These are phyloP conservation scores for Rhodotorula paludigena DNA, from an alignment of 768 basidiomycete genomes.

Conservation along the genomic window DNA sequence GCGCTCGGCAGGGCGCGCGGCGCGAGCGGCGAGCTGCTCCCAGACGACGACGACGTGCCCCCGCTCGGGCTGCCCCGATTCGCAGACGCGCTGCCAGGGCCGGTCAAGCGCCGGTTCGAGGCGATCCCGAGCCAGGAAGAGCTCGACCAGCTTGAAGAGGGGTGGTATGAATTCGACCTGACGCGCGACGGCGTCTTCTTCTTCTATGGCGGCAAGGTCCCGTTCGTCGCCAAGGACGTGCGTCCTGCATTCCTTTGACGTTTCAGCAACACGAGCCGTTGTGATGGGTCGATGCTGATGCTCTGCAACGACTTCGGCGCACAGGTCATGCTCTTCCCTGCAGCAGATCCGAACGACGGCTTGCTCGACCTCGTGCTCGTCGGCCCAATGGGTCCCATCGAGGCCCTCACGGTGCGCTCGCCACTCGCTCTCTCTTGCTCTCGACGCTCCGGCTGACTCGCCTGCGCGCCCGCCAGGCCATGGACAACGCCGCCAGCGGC, in stretches of 20 bases:
- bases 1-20: not conserved
- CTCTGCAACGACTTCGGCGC: slow-evolving; percentile 46
- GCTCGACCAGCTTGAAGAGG: slow-evolving; percentile 51
- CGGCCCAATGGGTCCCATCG: slow-evolving; percentile 23
- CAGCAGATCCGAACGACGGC: slow-evolving; percentile 9
- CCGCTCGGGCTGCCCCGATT: not conserved
- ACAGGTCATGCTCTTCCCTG: slow-evolving; percentile 32
- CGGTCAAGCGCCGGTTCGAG: slow-evolving; percentile 28
- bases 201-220: slow-evolving; percentile 76
- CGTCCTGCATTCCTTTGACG: slow-evolving; percentile 1
- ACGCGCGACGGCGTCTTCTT: slow-evolving; percentile 59
- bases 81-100: slow-evolving; percentile 41
- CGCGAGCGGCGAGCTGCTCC: not conserved
- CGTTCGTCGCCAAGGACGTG: slow-evolving; percentile 60
- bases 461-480: slow-evolving; percentile 51
- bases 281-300: not conserved
- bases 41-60: slow-evolving; percentile 3
- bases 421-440: not conserved
- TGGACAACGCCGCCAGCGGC: slow-evolving; percentile 63
- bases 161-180: not conserved
- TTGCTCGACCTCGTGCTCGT: slow-evolving; percentile 37
- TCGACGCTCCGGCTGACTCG: slow-evolving; percentile 46
- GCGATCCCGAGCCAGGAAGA: slow-evolving; percentile 62
- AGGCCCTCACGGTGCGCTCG: slow-evolving; percentile 14
- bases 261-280: not conserved